Conservation (phyloP, 495 filamentous ascomycete genomes). For the Neurospora sp. region DNA sequence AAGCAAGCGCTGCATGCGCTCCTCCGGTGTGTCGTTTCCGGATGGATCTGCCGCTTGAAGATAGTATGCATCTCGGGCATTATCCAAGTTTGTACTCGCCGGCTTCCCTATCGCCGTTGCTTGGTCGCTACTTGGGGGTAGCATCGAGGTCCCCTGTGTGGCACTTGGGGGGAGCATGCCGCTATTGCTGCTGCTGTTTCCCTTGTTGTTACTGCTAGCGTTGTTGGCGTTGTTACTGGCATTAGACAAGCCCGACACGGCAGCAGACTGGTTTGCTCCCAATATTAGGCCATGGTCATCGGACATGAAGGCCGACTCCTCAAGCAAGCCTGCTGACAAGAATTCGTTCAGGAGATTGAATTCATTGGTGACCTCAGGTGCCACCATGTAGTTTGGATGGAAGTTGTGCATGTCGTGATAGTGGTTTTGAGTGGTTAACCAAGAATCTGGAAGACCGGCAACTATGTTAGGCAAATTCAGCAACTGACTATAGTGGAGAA, state of each 20-base stretch:
- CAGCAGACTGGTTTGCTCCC: slow-evolving; percentile 25
- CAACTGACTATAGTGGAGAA: slow-evolving; percentile 16
- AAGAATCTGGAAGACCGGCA: slow-evolving; percentile 42
- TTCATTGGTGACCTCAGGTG: slow-evolving; percentile 87
- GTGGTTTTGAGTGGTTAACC: slow-evolving; percentile 57
- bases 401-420: slow-evolving; percentile 91
- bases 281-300: slow-evolving; percentile 42
- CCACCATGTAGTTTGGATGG: slow-evolving; percentile 91
- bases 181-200: slow-evolving; percentile 21
- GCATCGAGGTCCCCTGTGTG: slow-evolving; percentile 29
- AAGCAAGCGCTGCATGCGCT: slow-evolving; percentile 89
- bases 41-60: slow-evolving; percentile 92
- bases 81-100: slow-evolving; percentile 48
- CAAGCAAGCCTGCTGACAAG: slow-evolving; percentile 74
- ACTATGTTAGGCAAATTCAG: slow-evolving; percentile 34
- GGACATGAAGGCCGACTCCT: slow-evolving; percentile 59
- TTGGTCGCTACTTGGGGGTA: slow-evolving; percentile 38
- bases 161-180: slow-evolving; percentile 30
- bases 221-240: slow-evolving; percentile 17
- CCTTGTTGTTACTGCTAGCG: slow-evolving; percentile 19
- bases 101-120: slow-evolving; percentile 51
- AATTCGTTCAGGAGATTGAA: slow-evolving; percentile 96
- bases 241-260: slow-evolving; percentile 20
- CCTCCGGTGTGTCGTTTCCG: slow-evolving; percentile 82
- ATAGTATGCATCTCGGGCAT: slow-evolving; percentile 91